A percentile compares a stretch with the other conserved stretches of the same genome.
phyloP scores from a whole-genome alignment of 2,329 filamentous ascomycete genomes.

The Ceratocystis destructans region DNA sequence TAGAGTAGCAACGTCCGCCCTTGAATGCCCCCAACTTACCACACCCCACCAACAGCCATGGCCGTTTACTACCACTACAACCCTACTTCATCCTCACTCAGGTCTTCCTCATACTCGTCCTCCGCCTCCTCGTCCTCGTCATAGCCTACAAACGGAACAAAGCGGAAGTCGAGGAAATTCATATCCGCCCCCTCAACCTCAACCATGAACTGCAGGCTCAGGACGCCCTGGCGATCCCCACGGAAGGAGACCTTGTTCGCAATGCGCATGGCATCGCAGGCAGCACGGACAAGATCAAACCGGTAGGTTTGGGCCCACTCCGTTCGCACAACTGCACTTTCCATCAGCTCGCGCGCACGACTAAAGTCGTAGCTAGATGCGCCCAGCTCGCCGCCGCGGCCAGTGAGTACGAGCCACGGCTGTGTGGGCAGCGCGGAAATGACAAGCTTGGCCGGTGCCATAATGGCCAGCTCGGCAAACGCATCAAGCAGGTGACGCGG shows the following conservation, averaged over 20 bases:
- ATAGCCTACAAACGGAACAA: constrained; percentile 57
- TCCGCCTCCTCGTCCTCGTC: constrained; percentile 39
- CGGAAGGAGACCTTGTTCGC: constrained; percentile 86
- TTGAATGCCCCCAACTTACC: no score
- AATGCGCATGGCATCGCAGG: constrained; percentile 80
- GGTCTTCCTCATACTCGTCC: constrained; percentile 25
- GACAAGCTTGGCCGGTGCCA: constrained; percentile 58
- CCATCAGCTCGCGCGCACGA: constrained; percentile 51
- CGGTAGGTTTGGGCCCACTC: constrained; percentile 62
- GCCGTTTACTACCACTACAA: background rate
- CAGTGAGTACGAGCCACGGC: constrained; percentile 64
- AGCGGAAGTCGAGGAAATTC: constrained; percentile 71
- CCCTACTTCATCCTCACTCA: constrained; percentile 12
- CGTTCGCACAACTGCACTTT: constrained; percentile 54
- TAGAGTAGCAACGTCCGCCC: no score
- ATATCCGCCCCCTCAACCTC: constrained; percentile 58
- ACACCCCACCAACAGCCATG: background rate
- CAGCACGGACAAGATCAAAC: constrained; percentile 73
- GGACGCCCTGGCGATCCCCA: constrained; percentile 73
- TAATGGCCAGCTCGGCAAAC: constrained; percentile 53
- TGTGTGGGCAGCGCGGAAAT: constrained; percentile 50
- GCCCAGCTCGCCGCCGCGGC: constrained; percentile 40
- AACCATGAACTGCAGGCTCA: constrained; percentile 94
- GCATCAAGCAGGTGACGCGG: constrained; percentile 58
- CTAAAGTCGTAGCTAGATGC: constrained; percentile 54